Evolutionary conservation across 257 asterid genomes (phyloP).

Genomic region (Nicotiana undulata): DNA sequence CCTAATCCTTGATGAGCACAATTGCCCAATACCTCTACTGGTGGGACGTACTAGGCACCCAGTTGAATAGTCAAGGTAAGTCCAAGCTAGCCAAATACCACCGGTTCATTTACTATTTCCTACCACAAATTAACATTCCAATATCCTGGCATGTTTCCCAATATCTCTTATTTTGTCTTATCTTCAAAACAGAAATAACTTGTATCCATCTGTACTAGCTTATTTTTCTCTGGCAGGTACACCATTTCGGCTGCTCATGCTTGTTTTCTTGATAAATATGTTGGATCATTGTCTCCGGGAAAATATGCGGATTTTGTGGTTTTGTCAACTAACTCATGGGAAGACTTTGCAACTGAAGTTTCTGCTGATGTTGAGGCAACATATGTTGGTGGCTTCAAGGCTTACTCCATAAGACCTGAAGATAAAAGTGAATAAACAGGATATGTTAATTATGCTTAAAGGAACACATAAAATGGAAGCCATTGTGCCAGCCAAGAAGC

Average conservation of each 20-base stretch:
- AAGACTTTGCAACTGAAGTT: slow-evolving; percentile 39
- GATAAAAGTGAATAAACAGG: neutral
- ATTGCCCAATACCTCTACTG: neutral
- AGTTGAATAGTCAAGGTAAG: neutral
- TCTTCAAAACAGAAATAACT: neutral
- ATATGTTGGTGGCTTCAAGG: slow-evolving; percentile 64
- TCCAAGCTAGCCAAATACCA: neutral
- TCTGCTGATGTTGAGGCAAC: slow-evolving; percentile 64
- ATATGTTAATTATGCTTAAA: neutral
- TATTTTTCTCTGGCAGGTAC: slow-evolving; percentile 34
- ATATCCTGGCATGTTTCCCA: neutral
- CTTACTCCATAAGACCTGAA: slow-evolving; percentile 26
- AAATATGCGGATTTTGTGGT: slow-evolving; percentile 89
- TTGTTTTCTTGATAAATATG: slow-evolving; percentile 72
- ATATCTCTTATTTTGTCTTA: neutral
- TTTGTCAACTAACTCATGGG: slow-evolving; percentile 68
- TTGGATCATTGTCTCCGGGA: slow-evolving; percentile 79
- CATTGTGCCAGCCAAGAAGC: neutral
- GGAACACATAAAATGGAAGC: neutral
- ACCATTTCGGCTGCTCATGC: slow-evolving; percentile 88
- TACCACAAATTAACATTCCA: neutral
- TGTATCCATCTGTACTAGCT: neutral
- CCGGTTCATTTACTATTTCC: neutral
- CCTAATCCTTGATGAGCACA: neutral
- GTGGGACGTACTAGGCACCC: neutral